These are phyloP conservation scores for Vaccinium vitisidaea DNA, from an alignment of 148 eudicot genomes.

Conservation along the genomic window DNA sequence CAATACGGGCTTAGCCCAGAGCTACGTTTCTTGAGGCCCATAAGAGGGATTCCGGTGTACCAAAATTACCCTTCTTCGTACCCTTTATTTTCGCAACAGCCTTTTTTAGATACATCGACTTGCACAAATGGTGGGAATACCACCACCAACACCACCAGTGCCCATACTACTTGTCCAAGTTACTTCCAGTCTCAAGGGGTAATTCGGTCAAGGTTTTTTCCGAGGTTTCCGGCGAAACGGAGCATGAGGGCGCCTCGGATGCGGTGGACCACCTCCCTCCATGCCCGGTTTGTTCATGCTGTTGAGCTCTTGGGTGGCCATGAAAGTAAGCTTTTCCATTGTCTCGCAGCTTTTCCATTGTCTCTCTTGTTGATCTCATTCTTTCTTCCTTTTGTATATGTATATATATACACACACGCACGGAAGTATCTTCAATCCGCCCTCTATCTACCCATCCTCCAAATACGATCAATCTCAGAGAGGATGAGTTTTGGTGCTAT, in stretches of 20 bases:
- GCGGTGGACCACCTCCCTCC: conserved; percentile 95
- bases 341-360: neutral
- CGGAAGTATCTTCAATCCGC: neutral
- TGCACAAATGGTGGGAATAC: neutral
- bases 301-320: conserved; percentile 98
- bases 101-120: conserved; percentile 1
- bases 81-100: conserved; percentile 41
- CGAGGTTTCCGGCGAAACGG: conserved; percentile 76
- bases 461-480: neutral
- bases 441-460: neutral
- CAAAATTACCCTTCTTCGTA: conserved; percentile 46
- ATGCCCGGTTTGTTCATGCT: conserved; percentile 91
- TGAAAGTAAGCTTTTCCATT: conserved; percentile 55
- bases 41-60: conserved; percentile 85
- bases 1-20: conserved; percentile 33
- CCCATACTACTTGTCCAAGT: neutral
- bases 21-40: conserved; percentile 61
- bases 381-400: neutral
- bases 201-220: conserved; percentile 61
- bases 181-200: conserved; percentile 36
- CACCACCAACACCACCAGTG: neutral
- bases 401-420: neutral
- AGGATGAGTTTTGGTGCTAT: neutral
- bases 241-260: conserved; percentile 96
- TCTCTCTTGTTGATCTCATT: neutral